Percentiles rank a stretch among this genome's conserved stretches.
Evolutionary conservation across 2,329 filamentous ascomycete species (phyloP).

Genomic region (Talaromyces sp.): DNA sequence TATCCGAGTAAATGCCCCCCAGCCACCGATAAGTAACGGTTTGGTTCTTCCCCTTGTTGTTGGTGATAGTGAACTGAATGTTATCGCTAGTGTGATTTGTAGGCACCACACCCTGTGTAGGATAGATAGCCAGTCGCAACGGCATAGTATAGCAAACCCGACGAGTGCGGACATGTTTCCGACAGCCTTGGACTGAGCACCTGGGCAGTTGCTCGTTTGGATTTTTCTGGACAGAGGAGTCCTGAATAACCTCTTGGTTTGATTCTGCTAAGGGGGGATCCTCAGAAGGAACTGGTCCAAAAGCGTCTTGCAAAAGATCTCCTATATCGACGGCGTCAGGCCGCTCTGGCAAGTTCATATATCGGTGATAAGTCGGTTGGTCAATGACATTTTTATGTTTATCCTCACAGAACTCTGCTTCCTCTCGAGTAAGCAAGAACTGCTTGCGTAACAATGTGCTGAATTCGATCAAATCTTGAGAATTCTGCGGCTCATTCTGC

Average conservation of each 20-base stretch:
- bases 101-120: constrained; percentile 5
- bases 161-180: constrained; percentile 22
- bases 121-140: constrained; percentile 25
- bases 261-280: background rate
- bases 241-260: background rate
- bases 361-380: background rate
- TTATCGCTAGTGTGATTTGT: constrained; percentile 24
- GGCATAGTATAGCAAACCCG: constrained; percentile 26
- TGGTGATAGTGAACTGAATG: constrained; percentile 18
- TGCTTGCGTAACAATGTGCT: constrained; percentile 7
- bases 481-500: background rate
- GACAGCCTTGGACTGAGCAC: background rate
- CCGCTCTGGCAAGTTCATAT: background rate
- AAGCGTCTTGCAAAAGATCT: background rate
- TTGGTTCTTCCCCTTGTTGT: constrained; percentile 8
- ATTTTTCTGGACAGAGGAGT: background rate
- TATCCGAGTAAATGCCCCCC: constrained; percentile 30
- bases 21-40: constrained; percentile 33
- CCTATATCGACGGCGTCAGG: background rate
- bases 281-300: background rate
- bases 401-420: background rate
- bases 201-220: background rate
- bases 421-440: background rate
- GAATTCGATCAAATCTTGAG: background rate
- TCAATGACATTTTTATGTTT: background rate